Conservation (phyloP, 2,329 filamentous ascomycete species). For the Fusarium concolor region DNA sequence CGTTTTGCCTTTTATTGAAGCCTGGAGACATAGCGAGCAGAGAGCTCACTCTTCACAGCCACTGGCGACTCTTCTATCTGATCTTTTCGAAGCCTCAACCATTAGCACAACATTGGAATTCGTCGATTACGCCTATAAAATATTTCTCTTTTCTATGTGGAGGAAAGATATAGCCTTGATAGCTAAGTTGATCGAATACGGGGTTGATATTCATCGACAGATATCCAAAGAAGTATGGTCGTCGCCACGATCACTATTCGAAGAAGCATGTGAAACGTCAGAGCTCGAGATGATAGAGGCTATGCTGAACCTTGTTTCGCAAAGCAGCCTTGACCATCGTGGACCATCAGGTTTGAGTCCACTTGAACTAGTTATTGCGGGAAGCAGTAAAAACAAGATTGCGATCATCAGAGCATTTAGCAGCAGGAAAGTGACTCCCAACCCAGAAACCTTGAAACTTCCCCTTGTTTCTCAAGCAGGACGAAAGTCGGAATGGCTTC, state of each 20-base stretch:
- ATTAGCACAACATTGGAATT: accelerated
- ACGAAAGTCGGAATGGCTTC: background rate
- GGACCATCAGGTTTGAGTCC: background rate
- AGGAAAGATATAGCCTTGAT: accelerated
- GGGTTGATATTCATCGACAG: background rate
- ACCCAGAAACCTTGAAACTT: accelerated
- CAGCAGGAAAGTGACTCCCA: background rate
- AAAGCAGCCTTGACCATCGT: accelerated
- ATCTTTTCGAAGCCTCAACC: background rate
- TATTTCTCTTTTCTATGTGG: background rate
- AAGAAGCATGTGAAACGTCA: background rate
- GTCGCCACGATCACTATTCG: background rate
- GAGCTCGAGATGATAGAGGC: background rate
- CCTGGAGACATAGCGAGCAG: accelerated
- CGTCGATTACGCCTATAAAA: background rate
- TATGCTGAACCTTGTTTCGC: background rate
- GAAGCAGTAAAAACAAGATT: background rate
- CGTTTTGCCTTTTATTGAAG: background rate
- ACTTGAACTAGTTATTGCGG: background rate
- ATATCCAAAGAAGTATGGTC: background rate
- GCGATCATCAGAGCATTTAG: background rate
- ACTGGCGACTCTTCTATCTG: background rate
- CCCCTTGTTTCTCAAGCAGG: background rate
- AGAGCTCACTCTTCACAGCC: background rate
- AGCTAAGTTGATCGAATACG: background rate